phyloP scores from a whole-genome alignment of 345 rosid genomes.

The Eucalyptus albens region DNA sequence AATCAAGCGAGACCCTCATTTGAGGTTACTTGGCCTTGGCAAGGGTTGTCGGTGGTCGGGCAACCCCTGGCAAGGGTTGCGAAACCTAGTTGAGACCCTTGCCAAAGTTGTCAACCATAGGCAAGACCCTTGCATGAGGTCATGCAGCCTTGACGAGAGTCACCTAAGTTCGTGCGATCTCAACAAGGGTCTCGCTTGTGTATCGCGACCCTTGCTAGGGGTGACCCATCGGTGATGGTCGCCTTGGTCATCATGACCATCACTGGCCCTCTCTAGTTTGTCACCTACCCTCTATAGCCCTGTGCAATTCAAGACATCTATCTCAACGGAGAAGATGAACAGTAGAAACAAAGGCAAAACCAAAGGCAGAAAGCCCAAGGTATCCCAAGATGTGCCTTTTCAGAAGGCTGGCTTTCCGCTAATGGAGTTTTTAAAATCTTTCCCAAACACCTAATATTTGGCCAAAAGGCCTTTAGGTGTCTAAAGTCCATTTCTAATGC shows the following conservation, averaged over 20 bases:
- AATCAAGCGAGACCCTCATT: fast-evolving
- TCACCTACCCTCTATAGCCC: fast-evolving
- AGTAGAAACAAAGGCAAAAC: fast-evolving
- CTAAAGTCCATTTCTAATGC: no score
- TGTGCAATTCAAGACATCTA: fast-evolving
- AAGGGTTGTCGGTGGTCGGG: fast-evolving
- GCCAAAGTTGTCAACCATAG: fast-evolving
- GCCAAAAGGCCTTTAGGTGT: fast-evolving
- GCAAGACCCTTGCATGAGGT: no score
- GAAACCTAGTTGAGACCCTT: no score
- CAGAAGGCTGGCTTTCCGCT: fast-evolving
- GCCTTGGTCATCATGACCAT: fast-evolving
- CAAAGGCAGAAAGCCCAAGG: fast-evolving
- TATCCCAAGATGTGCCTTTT: no score
- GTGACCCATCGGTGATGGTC: fast-evolving
- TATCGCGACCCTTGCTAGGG: no score
- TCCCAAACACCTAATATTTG: no score
- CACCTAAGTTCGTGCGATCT: no score
- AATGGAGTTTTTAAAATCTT: no score
- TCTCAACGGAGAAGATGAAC: no score
- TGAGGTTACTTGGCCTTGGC: no score
- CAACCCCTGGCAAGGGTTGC: fast-evolving
- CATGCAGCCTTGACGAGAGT: fast-evolving
- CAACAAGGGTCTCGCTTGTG: no score
- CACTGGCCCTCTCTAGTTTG: fast-evolving